Conservation (phyloP, 2,329 filamentous ascomycete genomes). For the Grosmannia huntii region DNA sequence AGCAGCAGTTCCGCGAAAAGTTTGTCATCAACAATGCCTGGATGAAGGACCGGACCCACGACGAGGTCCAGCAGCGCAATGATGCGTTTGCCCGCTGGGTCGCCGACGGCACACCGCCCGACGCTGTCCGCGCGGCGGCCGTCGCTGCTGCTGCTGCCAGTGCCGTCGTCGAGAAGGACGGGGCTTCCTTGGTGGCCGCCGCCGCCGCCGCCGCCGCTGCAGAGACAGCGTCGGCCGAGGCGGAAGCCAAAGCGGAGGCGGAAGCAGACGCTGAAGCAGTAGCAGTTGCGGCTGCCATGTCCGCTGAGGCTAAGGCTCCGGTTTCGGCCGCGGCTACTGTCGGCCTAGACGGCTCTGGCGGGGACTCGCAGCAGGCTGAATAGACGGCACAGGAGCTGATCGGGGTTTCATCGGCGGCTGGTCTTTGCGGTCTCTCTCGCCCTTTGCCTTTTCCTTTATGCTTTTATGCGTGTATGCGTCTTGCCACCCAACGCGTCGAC, state of each 20-base stretch:
- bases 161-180: background rate
- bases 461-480: background rate
- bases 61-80: constrained; percentile 63
- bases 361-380: too few species aligned
- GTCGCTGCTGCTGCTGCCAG: too few species aligned
- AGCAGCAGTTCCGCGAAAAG: constrained; percentile 56
- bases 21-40: constrained; percentile 71
- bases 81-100: constrained; percentile 45
- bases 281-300: too few species aligned
- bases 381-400: too few species aligned
- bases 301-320: background rate
- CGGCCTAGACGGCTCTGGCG: too few species aligned
- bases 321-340: too few species aligned
- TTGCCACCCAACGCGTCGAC: background rate
- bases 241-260: background rate
- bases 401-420: background rate
- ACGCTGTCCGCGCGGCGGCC: background rate
- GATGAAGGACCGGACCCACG: constrained; percentile 66
- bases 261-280: background rate
- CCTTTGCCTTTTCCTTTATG: background rate
- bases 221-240: background rate
- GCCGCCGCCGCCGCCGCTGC: background rate
- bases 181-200: background rate
- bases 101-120: constrained; percentile 27
- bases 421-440: too few species aligned